Conservation (phyloP, 225 moss, liverwort and hornwort species). For the Straminergon stramineum region DNA sequence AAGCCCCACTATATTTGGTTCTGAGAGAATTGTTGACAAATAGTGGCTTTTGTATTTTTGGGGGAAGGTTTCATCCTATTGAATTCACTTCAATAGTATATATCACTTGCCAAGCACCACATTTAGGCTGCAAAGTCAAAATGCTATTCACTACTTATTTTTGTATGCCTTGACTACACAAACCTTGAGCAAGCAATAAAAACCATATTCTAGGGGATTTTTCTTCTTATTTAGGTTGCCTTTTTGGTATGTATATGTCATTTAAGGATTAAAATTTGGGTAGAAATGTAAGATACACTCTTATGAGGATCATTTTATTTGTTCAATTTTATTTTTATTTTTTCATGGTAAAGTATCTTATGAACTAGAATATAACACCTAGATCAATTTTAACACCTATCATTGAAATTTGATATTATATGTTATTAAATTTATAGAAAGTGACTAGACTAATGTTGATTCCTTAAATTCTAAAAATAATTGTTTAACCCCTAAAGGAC, state of each 20-base stretch:
- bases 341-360: rapidly evolving
- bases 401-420: not conserved
- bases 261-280: rapidly evolving
- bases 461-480: not conserved
- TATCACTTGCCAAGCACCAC: not conserved
- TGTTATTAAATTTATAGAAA: not conserved
- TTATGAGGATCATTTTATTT: not conserved
- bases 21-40: not conserved
- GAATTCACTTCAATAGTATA: not conserved
- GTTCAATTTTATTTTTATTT: not conserved
- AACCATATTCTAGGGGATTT: not conserved
- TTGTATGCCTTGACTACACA: rapidly evolving
- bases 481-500: not conserved
- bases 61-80: not conserved
- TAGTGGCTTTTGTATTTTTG: not conserved
- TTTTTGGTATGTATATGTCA: rapidly evolving
- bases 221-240: rapidly evolving
- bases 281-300: not conserved
- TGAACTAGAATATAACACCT: rapidly evolving
- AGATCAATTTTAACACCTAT: not conserved
- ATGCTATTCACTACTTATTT: not conserved
- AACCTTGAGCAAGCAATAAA: not conserved
- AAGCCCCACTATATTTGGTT: no score
- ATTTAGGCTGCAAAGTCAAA: no score
- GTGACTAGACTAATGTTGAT: not conserved